Percentiles rank a stretch among this genome's conserved stretches.
Evolutionary conservation across 441 rosid species (phyloP).

Genomic region (Pelargonium cotyledonis): DNA sequence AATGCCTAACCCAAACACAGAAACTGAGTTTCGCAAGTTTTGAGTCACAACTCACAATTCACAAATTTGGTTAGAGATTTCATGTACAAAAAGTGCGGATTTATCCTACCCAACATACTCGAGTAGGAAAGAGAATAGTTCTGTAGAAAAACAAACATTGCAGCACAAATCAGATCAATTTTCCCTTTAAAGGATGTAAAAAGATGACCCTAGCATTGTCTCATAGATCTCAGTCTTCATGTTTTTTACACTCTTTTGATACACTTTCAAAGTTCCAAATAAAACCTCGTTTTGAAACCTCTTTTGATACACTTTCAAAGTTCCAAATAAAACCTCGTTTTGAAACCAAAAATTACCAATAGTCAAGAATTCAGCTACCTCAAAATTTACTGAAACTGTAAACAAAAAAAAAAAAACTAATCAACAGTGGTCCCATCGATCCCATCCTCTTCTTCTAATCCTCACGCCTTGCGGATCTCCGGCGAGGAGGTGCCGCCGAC

Average conservation of each 20-base stretch:
- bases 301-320: background rate
- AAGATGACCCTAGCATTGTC: too few relatives aligned
- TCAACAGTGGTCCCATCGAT: background rate
- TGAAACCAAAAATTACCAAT: background rate
- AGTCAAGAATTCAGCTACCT: background rate
- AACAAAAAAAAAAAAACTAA: background rate
- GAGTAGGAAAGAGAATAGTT: too few relatives aligned
- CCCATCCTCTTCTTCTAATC: conserved; percentile 22
- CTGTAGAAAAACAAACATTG: too few relatives aligned
- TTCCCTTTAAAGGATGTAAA: too few relatives aligned
- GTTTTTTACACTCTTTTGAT: background rate
- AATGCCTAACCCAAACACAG: too few relatives aligned
- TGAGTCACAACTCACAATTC: too few relatives aligned
- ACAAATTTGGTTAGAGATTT: too few relatives aligned
- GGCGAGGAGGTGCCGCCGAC: conserved; percentile 49
- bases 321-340: background rate
- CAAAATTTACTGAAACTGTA: conserved; percentile 31
- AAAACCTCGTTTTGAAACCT: too few relatives aligned
- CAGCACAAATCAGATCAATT: too few relatives aligned
- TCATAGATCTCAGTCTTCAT: background rate
- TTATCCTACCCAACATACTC: too few relatives aligned
- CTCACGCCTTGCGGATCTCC: conserved; percentile 64
- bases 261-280: background rate
- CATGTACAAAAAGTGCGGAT: too few relatives aligned
- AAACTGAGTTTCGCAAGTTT: too few relatives aligned